Base-by-base conservation (phyloP, 768 basidiomycete genomes). In the Mrakia frigida region DNA sequence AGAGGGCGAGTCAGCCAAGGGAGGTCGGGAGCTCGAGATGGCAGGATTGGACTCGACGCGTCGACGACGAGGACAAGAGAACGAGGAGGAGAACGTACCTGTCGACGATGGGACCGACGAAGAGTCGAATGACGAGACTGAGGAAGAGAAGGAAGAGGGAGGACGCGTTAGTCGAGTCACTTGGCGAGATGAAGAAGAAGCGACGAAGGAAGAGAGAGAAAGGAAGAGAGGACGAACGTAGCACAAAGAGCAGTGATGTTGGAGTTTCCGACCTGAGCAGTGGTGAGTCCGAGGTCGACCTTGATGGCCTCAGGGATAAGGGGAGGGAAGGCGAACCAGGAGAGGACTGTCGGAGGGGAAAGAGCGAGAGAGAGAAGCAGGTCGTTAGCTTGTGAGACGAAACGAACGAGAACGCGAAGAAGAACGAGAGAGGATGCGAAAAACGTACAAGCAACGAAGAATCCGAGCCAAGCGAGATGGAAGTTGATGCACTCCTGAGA, bases 321-420 rank as follows among this genome's bases (percentile, higher is more conserved):
- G 0, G 88, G 88, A n/a, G 88, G 84, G 79, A 89, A 89, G 1
- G 88, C 88, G 75, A 89, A 89, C 89, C 88, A 87, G 21, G 65
- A 68, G 37, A 68, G 0, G 84, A 84, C 37, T 67, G 60, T 77
- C 72, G 78, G 28, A 70, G 14, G 50, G 28, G 23, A 31, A 73
- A 21, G 33, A 50, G 46, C 39, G 18, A 50, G 13, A 18, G 46
- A 50, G 46, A 50, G 46, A 5, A 41, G 39, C 6, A 41, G 46
- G 46, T 2, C 2, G 14, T 50, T 50, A 50, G 46, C 46, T 50
- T 14, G 52, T 21, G n/a, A 56, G 46, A 60, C n/a, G 46, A 14
- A 35, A 69, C 28, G 6, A 56, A 65, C 28, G 41, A n/a, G n/a
- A n/a, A n/a, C 37, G n/a, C 33, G 25, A 28, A 7, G 7, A 6